A percentile compares a stretch with the other conserved stretches of the same genome.
Evolutionary conservation across 495 filamentous ascomycete genomes (phyloP).

Genomic region (Penicillium tannophilum): DNA sequence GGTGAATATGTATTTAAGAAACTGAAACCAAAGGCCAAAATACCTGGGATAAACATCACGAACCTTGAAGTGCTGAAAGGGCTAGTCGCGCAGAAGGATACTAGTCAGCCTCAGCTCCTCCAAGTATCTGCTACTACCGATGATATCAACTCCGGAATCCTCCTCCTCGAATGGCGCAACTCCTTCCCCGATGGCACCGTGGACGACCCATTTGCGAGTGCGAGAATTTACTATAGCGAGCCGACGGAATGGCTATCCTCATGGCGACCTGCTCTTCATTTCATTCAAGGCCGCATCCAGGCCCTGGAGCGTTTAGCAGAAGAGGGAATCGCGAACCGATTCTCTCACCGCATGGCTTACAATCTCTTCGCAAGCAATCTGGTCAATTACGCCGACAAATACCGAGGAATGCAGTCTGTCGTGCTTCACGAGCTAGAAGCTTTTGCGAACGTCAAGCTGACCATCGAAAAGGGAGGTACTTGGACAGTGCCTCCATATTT

Average conservation of each 20-base stretch:
- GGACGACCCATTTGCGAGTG: slow-evolving; percentile 28
- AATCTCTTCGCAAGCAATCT: slow-evolving; percentile 37
- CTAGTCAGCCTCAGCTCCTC: slow-evolving; percentile 18
- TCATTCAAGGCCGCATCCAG: slow-evolving; percentile 36
- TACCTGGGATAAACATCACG: slow-evolving; percentile 28
- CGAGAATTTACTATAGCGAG: slow-evolving; percentile 20
- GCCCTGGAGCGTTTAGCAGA: slow-evolving; percentile 23
- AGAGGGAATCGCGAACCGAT: slow-evolving; percentile 25
- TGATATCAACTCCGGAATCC: slow-evolving; percentile 14
- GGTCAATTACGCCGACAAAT: slow-evolving; percentile 41
- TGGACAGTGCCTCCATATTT: slow-evolving; percentile 35
- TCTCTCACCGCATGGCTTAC: slow-evolving; percentile 34
- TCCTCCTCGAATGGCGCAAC: background rate
- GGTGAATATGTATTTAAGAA: slow-evolving; percentile 27
- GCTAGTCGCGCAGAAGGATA: slow-evolving; percentile 15
- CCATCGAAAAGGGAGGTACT: slow-evolving; percentile 14
- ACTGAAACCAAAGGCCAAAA: slow-evolving; percentile 11
- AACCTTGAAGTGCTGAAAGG: slow-evolving; percentile 43
- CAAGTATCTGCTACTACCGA: slow-evolving; percentile 12
- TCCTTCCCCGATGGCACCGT: background rate
- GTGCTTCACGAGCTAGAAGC: slow-evolving; percentile 44
- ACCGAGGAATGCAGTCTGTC: slow-evolving; percentile 38
- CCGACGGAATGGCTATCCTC: slow-evolving; percentile 18
- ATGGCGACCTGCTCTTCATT: slow-evolving; percentile 32
- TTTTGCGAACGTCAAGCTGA: slow-evolving; percentile 39